A percentile compares a stretch with the other conserved stretches of the same genome.
phyloP scores from a whole-genome alignment of 306 rosid species.

The Cajanus cajan region DNA sequence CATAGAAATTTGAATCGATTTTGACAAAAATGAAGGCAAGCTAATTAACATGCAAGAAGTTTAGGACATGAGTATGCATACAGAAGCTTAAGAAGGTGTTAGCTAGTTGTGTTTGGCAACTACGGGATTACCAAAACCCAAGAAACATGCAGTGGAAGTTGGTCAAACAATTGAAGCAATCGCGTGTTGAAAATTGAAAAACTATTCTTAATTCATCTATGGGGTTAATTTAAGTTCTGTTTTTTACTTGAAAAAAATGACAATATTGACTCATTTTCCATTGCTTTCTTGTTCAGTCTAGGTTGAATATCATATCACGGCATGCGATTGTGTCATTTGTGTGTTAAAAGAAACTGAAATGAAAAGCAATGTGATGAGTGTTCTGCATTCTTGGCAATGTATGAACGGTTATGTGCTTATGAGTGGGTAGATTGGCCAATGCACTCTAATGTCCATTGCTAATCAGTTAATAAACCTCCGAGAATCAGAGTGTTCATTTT shows the following conservation, averaged over 20 bases:
- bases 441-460: too few species aligned
- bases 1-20: too few species aligned
- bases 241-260: neutral
- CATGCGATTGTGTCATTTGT: too few species aligned
- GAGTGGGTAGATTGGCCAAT: too few species aligned
- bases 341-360: too few species aligned
- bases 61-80: neutral
- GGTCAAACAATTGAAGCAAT: slow-evolving; percentile 11
- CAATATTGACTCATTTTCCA: neutral
- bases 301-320: slow-evolving; percentile 11
- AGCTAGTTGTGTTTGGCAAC: neutral
- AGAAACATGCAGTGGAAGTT: neutral
- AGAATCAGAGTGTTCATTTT: too few species aligned
- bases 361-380: too few species aligned
- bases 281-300: neutral
- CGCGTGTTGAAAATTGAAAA: neutral
- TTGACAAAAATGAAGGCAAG: too few species aligned
- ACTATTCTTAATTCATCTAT: neutral
- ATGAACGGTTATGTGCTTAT: too few species aligned
- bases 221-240: neutral
- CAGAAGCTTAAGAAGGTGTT: neutral
- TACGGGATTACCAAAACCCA: neutral
- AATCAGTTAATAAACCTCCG: too few species aligned
- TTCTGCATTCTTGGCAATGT: too few species aligned
- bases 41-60: too few species aligned